These are phyloP conservation scores for Lodderomyces metapsilosis DNA, from an alignment of 1,139 yeast genomes.

Conservation along the genomic window DNA sequence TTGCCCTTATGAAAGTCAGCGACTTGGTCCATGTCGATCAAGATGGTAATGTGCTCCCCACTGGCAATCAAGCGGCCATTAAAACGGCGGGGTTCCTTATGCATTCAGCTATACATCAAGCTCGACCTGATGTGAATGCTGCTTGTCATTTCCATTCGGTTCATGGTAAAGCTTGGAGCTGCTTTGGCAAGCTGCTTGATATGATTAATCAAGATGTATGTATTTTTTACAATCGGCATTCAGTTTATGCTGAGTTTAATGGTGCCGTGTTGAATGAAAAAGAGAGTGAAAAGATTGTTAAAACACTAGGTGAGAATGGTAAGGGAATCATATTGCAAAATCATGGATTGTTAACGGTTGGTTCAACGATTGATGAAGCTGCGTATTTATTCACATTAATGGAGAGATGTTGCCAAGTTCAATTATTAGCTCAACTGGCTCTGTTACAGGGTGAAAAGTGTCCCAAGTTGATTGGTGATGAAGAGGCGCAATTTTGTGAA, in stretches of 20 bases:
- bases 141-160: conserved; percentile 81
- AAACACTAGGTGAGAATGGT: conserved; percentile 62
- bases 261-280: conserved; percentile 76
- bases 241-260: conserved; percentile 69
- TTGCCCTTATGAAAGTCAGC: conserved; percentile 63
- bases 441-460: conserved; percentile 30
- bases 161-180: conserved; percentile 72
- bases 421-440: conserved; percentile 67
- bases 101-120: conserved; percentile 73
- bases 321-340: conserved; percentile 65
- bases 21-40: conserved; percentile 79
- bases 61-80: conserved; percentile 64
- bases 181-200: conserved; percentile 68
- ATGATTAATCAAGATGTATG: conserved; percentile 83
- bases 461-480: conserved; percentile 47
- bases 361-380: conserved; percentile 78
- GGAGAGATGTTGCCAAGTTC: conserved; percentile 71
- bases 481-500: conserved; percentile 71
- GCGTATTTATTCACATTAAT: conserved; percentile 66
- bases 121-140: conserved; percentile 77
- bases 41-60: conserved; percentile 62
- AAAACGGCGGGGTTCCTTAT: conserved; percentile 82
- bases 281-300: conserved; percentile 69
- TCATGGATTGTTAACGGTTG: conserved; percentile 82
- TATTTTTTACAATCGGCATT: conserved; percentile 61